Evolutionary conservation across 345 rosid genomes (phyloP), one percentile per base, ranked within the genome.

Genomic region (Schrenkiella parvula): DNA sequence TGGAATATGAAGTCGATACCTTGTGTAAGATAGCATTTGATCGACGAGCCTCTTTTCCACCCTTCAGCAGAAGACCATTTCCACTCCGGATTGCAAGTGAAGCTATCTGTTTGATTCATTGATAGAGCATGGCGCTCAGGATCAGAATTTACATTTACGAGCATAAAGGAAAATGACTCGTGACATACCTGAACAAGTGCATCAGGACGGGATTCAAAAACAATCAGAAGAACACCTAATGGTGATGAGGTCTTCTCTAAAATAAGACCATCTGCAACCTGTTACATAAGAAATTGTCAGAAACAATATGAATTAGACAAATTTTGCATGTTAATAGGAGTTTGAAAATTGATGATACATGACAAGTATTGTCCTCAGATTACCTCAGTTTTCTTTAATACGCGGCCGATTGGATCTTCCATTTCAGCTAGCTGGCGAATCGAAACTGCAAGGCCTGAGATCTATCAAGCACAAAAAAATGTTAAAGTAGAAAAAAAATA

Each of bases 151-250:
- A 51, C 6, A 57, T 13, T 26, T 38, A 15, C 10, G 58, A 59
- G 47, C 44, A 26, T 38, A 70, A 58, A 66, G 29, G 42, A 21
- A 0, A 65, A 65, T 71, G 64, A 14, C 66, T 21, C 9, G 32
- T 71, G 62, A 46, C 41, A 64, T 81, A 92, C 99, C 92, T 95
- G 99, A 34, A 95, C 96, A 48, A 95, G 85, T 26, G 99, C 98
- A 51, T 95, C 98, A 64, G 98, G 99, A 32, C 98, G 92, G 70
- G 98, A 87, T 80, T 92, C 99, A 80, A 95, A 95, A 72, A 95
- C 85, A 79, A 95, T 88, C 77, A 95, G 80, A 70, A 95, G 95
- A 78, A 92, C 99, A 54, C 99, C 99, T 80, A 95, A 79, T 56
- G 99, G 95, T 72, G 89, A 87, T 66, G 99, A 87, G 26, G 97